These are phyloP conservation scores for Lasiodiplodia hormozganensis DNA, from an alignment of 2,329 filamentous ascomycete genomes.

Conservation along the genomic window DNA sequence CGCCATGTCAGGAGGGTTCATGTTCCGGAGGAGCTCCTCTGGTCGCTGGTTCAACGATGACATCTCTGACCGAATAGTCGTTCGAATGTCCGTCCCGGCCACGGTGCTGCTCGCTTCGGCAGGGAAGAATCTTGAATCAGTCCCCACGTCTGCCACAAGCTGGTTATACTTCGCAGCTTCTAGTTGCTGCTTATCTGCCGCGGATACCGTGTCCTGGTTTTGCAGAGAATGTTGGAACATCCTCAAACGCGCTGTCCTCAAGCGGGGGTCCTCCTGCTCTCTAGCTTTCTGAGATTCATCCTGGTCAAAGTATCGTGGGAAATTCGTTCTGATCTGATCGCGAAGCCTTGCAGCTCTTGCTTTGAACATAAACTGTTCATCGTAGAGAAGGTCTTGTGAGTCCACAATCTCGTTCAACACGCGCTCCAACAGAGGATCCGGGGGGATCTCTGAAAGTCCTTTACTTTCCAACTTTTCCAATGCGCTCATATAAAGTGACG, in stretches of 20 bases:
- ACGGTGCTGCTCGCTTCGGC: conserved; percentile 1
- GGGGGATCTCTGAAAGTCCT: neutral
- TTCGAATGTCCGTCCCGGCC: conserved; percentile 4
- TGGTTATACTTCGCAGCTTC: neutral
- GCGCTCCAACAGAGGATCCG: conserved; percentile 13
- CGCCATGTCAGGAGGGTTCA: conserved; percentile 11
- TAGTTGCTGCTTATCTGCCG: neutral
- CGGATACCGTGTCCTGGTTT: neutral
- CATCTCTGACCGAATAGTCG: conserved; percentile 1
- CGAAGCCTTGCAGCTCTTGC: conserved; percentile 4
- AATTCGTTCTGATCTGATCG: neutral
- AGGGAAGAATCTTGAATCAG: conserved; percentile 8
- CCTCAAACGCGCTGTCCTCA: neutral
- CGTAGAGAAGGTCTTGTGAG: conserved; percentile 8
- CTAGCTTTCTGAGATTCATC: conserved; percentile 2
- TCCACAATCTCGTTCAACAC: conserved; percentile 3
- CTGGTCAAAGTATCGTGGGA: conserved; percentile 1
- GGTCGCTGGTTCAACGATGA: conserved; percentile 18
- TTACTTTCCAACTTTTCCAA: conserved; percentile 11
- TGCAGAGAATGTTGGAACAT: conserved; percentile 11
- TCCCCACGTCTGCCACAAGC: neutral
- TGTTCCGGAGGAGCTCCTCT: conserved; percentile 9
- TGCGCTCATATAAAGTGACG: conserved; percentile 14
- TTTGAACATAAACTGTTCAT: conserved; percentile 17
- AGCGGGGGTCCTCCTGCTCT: neutral